Base-by-base conservation (phyloP, 2,329 filamentous ascomycete genomes). In the Hymenoscyphus salicellus region DNA sequence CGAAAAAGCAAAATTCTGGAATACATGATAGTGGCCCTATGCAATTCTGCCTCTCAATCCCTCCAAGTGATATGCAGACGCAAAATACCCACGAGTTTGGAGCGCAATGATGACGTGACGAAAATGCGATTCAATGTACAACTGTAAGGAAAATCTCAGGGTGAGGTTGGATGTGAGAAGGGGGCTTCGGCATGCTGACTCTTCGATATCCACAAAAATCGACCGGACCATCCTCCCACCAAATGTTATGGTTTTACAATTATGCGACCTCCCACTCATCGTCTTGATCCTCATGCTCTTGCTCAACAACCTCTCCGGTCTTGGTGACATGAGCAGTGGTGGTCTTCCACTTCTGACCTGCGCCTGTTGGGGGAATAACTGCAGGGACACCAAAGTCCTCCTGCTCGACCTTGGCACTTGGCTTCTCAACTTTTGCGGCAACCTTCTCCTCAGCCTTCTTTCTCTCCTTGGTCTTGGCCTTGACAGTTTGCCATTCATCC, bases 401-500 rank as follows among this genome's bases (percentile, higher is more conserved):
- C 23, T 52, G 46, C 46, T 70, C 70, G 38, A 68, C 67, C 16
- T 62, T 65, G 17, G 72, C 66, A 43, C 55, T 67, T 56, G 64
- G 61, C 23, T 62, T 68, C 14, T 68, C 65, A 38, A 64, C 59
- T 43, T 79, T 65, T 36, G 59, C 33, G 16, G 41, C 36, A 76
- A 64, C 75, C 75, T 77, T 58, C 7, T 49, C 82, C 81, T 61
- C 64, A 23, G 61, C 49, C 63, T 65, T 68, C 17, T 32, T 63
- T 49, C 33, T 68, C 62, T 70, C 63, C 58, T 69, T 72, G 38
- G 20, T 60, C 58, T 60, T 60, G 10, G 76, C 76, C 67, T 78
- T 78, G 59, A 89, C 86, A 36, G 86, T 86, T 74, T 79, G 86
- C 86, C 86, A 89, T 20, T 77, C 76, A 55, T 80, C 78, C 69